phyloP scores from a whole-genome alignment of 495 filamentous ascomycete genomes.

The Opeltia flavorubescens region DNA sequence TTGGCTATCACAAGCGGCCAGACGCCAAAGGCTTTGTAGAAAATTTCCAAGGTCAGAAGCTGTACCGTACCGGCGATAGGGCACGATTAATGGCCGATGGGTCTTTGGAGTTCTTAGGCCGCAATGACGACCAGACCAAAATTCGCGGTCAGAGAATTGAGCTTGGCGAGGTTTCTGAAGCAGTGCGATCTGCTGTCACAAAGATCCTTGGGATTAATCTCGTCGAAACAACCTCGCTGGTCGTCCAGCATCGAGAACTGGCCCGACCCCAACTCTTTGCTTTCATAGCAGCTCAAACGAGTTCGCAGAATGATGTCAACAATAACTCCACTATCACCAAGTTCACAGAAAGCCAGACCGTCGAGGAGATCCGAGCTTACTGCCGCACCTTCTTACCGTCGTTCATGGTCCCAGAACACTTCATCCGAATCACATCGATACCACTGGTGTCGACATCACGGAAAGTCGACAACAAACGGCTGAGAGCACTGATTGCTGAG shows the following conservation, averaged over 20 bases:
- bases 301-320: not conserved
- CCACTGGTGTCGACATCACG: conserved; percentile 29
- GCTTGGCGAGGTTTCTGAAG: conserved; percentile 56
- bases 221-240: conserved; percentile 22
- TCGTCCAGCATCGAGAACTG: conserved; percentile 30
- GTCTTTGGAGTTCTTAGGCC: conserved; percentile 50
- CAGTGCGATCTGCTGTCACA: conserved; percentile 26
- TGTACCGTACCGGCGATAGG: conserved; percentile 36
- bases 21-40: conserved; percentile 35
- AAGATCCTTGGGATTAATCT: conserved; percentile 16
- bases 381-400: conserved; percentile 31
- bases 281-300: conserved; percentile 17
- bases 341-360: not conserved
- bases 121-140: conserved; percentile 68
- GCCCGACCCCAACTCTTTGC: conserved; percentile 29
- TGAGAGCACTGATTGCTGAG: conserved; percentile 21
- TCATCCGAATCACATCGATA: conserved; percentile 29
- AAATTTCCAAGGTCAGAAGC: conserved; percentile 24
- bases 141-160: conserved; percentile 66
- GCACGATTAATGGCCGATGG: conserved; percentile 32
- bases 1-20: conserved; percentile 69
- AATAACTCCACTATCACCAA: not conserved
- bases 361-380: conserved; percentile 22
- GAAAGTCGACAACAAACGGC: conserved; percentile 35
- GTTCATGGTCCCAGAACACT: conserved; percentile 41